These are phyloP conservation scores for Elymus sibiricus DNA, from an alignment of 176 grass and related monocot species.

Conservation along the genomic window DNA sequence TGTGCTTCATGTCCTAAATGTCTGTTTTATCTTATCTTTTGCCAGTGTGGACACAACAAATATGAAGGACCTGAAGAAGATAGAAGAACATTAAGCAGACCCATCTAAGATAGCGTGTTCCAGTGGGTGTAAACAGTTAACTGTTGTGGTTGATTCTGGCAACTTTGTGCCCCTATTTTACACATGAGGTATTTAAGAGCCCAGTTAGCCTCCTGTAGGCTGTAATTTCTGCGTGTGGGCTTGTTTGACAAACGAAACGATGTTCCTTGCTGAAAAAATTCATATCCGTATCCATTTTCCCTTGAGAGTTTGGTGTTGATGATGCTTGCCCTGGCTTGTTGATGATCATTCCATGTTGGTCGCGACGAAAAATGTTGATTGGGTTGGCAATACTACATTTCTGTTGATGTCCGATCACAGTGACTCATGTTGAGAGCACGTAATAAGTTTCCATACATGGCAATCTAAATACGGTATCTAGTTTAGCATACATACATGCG, in stretches of 20 bases:
- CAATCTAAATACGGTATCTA: background rate
- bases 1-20: background rate
- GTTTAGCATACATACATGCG: background rate
- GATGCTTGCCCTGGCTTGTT: background rate
- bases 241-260: constrained; percentile 8
- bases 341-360: background rate
- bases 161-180: constrained; percentile 21
- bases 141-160: constrained; percentile 25
- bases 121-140: constrained; percentile 26
- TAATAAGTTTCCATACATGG: background rate
- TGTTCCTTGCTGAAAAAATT: constrained; percentile 23
- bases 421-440: too few species aligned
- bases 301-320: background rate
- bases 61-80: constrained; percentile 97
- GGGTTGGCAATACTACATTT: background rate
- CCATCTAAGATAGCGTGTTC: background rate
- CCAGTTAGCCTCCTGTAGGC: constrained; percentile 6
- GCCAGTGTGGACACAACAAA: constrained; percentile 89
- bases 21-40: too few species aligned
- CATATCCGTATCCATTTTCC: background rate
- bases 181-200: constrained; percentile 15
- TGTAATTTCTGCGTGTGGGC: constrained; percentile 5
- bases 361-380: background rate
- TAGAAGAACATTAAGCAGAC: constrained; percentile 71
- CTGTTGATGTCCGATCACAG: background rate